phyloP scores from a whole-genome alignment of 192 early-diverging fungal species.

The Coemansia sp. region DNA sequence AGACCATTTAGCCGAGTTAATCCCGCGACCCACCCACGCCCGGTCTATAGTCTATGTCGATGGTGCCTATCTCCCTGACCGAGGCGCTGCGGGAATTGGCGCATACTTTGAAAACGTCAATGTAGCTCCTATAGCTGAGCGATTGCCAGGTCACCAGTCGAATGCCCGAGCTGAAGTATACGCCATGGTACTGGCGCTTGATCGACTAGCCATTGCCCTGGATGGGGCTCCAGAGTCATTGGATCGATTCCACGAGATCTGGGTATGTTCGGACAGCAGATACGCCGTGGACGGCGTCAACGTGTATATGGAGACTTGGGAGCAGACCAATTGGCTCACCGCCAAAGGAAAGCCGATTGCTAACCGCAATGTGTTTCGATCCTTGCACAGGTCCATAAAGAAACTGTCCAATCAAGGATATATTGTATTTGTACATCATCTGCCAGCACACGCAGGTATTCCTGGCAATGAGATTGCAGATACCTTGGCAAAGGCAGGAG shows the following conservation, averaged over 20 bases:
- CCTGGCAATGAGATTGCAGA: conserved; percentile 51
- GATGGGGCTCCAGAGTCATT: neutral
- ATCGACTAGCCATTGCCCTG: neutral
- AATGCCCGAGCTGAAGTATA: conserved; percentile 42
- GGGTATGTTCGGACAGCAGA: conserved; percentile 54
- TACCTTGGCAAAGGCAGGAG: conserved; percentile 53
- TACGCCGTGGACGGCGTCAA: conserved; percentile 53
- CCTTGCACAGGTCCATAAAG: conserved; percentile 17
- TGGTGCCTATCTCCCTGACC: conserved; percentile 42
- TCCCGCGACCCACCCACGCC: conserved; percentile 24
- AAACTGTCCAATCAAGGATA: conserved; percentile 21
- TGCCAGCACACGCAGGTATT: conserved; percentile 47
- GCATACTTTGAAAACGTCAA: conserved; percentile 30
- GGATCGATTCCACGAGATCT: conserved; percentile 24
- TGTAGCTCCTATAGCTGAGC: conserved; percentile 32
- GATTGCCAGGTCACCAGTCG: conserved; percentile 39
- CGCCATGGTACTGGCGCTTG: conserved; percentile 33
- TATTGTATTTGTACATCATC: conserved; percentile 47
- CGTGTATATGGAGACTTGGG: conserved; percentile 46
- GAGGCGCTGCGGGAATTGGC: conserved; percentile 41
- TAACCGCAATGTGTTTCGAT: conserved; percentile 42
- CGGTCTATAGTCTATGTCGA: conserved; percentile 38
- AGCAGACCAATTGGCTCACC: conserved; percentile 32
- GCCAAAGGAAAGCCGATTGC: conserved; percentile 48
- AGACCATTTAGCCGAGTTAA: conserved; percentile 46